Evolutionary conservation across 2,329 filamentous ascomycete species (phyloP).

Genomic region (Xylariales sp.): DNA sequence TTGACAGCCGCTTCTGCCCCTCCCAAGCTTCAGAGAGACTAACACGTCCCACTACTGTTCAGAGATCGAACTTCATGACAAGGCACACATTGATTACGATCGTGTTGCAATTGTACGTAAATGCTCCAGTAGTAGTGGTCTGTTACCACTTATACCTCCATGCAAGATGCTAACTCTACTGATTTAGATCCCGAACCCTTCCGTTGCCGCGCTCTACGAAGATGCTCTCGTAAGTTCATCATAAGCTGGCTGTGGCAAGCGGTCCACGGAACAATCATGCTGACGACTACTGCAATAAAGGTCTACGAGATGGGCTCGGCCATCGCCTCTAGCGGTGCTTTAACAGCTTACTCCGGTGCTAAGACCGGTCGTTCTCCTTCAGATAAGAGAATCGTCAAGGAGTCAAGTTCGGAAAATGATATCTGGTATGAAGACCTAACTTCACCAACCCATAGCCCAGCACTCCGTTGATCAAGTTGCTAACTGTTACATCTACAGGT

Average conservation of each 20-base stretch:
- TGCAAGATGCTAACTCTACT: slow-evolving; percentile 5
- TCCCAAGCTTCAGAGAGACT: slow-evolving; percentile 8
- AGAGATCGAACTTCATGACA: slow-evolving; percentile 94
- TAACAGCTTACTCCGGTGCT: slow-evolving; percentile 95
- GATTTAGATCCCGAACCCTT: slow-evolving; percentile 75
- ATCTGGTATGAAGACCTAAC: slow-evolving; percentile 60
- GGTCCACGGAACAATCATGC: slow-evolving; percentile 6
- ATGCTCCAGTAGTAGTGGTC: no score
- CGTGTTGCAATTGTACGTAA: slow-evolving; percentile 87
- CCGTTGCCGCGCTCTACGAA: slow-evolving; percentile 94
- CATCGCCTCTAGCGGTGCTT: slow-evolving; percentile 90
- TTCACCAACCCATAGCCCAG: neutral
- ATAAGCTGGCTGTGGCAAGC: slow-evolving; percentile 8
- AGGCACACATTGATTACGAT: slow-evolving; percentile 98
- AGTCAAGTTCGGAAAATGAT: slow-evolving; percentile 81
- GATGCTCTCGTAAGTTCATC: slow-evolving; percentile 72
- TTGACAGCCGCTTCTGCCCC: slow-evolving; percentile 5
- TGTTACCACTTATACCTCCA: slow-evolving; percentile 7
- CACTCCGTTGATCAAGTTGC: slow-evolving; percentile 26
- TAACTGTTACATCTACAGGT: no score
- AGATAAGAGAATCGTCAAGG: slow-evolving; percentile 97
- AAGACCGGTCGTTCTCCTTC: slow-evolving; percentile 96
- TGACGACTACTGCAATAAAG: slow-evolving; percentile 19
- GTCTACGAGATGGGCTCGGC: slow-evolving; percentile 93
- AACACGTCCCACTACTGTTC: slow-evolving; percentile 14